Conservation (phyloP, 257 asterid genomes). For the Solanum appendiculatum region DNA sequence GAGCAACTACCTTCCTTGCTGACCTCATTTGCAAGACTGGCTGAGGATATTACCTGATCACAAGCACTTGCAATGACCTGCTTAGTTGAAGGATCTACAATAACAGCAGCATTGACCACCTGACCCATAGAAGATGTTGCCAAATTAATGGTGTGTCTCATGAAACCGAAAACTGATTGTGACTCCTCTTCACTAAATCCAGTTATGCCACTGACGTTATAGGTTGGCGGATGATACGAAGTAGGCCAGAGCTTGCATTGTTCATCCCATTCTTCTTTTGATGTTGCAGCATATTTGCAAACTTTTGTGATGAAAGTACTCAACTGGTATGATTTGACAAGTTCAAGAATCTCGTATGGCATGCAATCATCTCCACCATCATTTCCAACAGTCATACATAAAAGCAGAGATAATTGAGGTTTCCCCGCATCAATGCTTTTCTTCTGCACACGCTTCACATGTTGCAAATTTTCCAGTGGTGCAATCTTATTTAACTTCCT, state of each 20-base stretch:
- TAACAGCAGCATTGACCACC: constrained; percentile 84
- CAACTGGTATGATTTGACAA: constrained; percentile 74
- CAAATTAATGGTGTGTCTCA: constrained; percentile 52
- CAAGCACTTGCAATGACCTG: constrained; percentile 65
- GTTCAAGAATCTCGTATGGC: constrained; percentile 50
- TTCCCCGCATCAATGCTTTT: constrained; percentile 52
- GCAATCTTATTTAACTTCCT: constrained; percentile 76
- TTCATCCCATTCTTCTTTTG: constrained; percentile 96
- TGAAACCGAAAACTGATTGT: constrained; percentile 41
- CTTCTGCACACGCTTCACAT: constrained; percentile 76
- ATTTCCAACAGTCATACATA: constrained; percentile 42
- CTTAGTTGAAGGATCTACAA: constrained; percentile 75
- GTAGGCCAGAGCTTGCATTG: constrained; percentile 98
- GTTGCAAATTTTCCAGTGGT: constrained; percentile 83
- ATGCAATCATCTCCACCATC: constrained; percentile 24
- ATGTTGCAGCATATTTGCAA: constrained; percentile 70
- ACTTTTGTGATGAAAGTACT: constrained; percentile 80
- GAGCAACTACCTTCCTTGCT: constrained; percentile 12
- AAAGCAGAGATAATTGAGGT: constrained; percentile 44
- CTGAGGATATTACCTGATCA: constrained; percentile 35
- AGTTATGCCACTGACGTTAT: constrained; percentile 76
- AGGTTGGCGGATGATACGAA: constrained; percentile 91
- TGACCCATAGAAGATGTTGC: constrained; percentile 41
- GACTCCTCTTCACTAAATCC: constrained; percentile 79
- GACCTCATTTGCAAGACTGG: constrained; percentile 10